Evolutionary conservation across 2,329 filamentous ascomycete genomes (phyloP), one percentile per base, ranked within the genome.

Genomic region (Paraphaeosphaeria minitans): DNA sequence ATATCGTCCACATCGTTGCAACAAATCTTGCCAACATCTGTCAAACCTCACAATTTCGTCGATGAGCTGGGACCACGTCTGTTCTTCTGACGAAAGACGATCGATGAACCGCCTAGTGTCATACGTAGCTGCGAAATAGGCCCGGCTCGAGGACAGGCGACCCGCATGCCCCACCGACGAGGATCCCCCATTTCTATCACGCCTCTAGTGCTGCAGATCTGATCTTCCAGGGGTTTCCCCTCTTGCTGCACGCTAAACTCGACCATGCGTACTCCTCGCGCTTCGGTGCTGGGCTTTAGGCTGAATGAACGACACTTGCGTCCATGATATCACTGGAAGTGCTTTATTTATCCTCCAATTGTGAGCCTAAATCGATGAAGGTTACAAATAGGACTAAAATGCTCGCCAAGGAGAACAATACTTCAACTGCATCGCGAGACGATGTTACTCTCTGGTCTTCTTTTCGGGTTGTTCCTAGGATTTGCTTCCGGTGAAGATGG

Each of bases 401-500:
- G 9, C 16, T 1, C 43, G 42, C n/a, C 46, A 33, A n/a, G 9
- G 9, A 24, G 6, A 37, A 9, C 39, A 19, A 53, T 41, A 12
- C 4, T 49, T 22, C 49, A 29, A 10, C 10, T 19, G 27, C 13
- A 27, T n/a, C 24, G 9, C 8, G 12, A 37, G 12, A 45, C 14
- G 24, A 55, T 58, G 52, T 22, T 24, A 4, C 54, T 50, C 19
- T 21, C 43, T 14, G 31, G 13, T 21, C 19, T 56, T 19, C 19
- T 56, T 37, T 19, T 47, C 16, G 35, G 33, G 22, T 37, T 58
- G 9, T 45, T 53, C 19, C 31, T 61, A 6, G 54, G 43, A n/a
- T 66, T 81, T 39, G 81, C 69, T 42, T 73, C 74, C 46, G 86
- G 85, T 41, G 87, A 90, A 66, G 82, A 85, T 67, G 88, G 88